These are phyloP conservation scores for Sugiyamaella qingdaonensis DNA, from an alignment of 805 yeast species.

Conservation along the genomic window DNA sequence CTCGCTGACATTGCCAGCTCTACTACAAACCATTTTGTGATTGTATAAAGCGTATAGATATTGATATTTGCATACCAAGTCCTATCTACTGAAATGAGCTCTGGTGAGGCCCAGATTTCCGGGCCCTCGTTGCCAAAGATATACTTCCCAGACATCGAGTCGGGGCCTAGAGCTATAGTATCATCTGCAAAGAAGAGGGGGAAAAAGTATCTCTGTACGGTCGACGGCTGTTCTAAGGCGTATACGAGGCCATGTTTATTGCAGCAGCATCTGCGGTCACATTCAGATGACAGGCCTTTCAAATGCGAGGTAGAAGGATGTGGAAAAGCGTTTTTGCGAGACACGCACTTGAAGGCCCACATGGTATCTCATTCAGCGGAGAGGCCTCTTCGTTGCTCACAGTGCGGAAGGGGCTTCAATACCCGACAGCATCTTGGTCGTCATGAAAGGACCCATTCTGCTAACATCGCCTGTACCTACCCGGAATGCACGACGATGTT, in stretches of 20 bases:
- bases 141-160: slow-evolving; percentile 5
- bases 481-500: slow-evolving; percentile 65
- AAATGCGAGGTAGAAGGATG: slow-evolving; percentile 54
- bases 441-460: slow-evolving; percentile 78
- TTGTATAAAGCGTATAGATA: too few relatives aligned
- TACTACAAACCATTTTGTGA: too few relatives aligned
- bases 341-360: slow-evolving; percentile 79
- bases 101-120: background rate
- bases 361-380: slow-evolving; percentile 55
- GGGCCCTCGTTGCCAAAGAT: slow-evolving; percentile 15
- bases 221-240: slow-evolving; percentile 65
- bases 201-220: slow-evolving; percentile 61
- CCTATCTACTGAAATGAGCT: too few relatives aligned
- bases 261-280: slow-evolving; percentile 76
- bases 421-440: slow-evolving; percentile 75
- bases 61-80: too few relatives aligned
- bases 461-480: slow-evolving; percentile 56
- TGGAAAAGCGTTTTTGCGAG: slow-evolving; percentile 60
- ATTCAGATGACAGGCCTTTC: slow-evolving; percentile 75
- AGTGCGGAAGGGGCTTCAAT: slow-evolving; percentile 79
- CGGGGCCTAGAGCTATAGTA: background rate
- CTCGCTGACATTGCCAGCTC: too few relatives aligned
- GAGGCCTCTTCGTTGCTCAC: slow-evolving; percentile 68
- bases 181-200: slow-evolving; percentile 38
- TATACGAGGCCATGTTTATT: slow-evolving; percentile 78